Evolutionary conservation across 306 rosid species (phyloP).

Genomic region (Myrica gale): DNA sequence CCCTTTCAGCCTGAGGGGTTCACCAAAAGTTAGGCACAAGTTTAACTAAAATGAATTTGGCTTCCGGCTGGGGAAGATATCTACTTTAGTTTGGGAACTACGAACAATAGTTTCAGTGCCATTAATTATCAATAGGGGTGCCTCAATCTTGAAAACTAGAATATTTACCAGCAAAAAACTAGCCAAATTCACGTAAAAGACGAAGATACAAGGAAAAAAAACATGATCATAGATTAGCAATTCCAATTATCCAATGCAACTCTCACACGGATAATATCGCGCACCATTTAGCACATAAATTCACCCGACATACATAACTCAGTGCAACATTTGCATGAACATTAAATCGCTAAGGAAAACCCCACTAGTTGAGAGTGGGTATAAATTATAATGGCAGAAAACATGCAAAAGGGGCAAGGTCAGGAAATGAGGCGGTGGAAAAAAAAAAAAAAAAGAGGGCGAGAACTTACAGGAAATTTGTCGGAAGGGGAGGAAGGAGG

Average conservation of each 20-base stretch:
- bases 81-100: neutral
- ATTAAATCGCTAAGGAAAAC: neutral
- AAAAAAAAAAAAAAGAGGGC: neutral
- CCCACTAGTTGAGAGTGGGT: conserved; percentile 17
- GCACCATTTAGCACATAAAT: neutral
- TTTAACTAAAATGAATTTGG: neutral
- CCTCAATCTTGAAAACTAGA: neutral
- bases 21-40: neutral
- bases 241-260: neutral
- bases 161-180: neutral
- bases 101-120: neutral
- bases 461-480: conserved; percentile 68
- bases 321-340: neutral
- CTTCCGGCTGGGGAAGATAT: neutral
- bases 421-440: neutral
- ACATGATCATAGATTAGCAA: neutral
- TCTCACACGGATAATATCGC: neutral
- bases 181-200: neutral
- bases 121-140: neutral
- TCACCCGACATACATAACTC: neutral
- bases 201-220: neutral
- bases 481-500: conserved; percentile 65
- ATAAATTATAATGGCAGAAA: neutral
- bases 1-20: neutral
- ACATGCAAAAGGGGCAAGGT: neutral